Base-by-base conservation (phyloP, 371 early-diverging fungal species). In the Mucor plumbeus region DNA sequence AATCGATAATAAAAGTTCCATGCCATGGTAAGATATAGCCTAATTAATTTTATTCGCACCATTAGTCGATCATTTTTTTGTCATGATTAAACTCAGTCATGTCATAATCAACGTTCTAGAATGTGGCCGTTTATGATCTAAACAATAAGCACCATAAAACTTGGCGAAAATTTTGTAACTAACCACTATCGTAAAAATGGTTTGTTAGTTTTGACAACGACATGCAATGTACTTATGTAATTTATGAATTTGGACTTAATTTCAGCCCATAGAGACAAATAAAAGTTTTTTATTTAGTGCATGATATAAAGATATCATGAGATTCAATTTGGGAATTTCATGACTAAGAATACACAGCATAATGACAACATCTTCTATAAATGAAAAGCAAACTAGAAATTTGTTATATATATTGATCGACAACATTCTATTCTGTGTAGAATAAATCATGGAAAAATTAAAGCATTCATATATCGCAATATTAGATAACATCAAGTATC, bases 171-270 rank as follows among this genome's bases (percentile, higher is more conserved):
- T 21, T 7, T 50, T 11, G 21, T 26, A 26, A 50, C 11, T 50
- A 26, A 50, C 19, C 11, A 50, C 26, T 50, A 6, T 38, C 0
- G 38, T 38, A n/a, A n/a, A n/a, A 36, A 36, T 36, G 9, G 7
- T 21, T 48, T 9, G 19, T 19, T 48, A n/a, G 50, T 50, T 19
- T 8, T 50, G 50, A 50, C 50, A 50, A 21, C 21, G 11, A 26
- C 11, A 50, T 50, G 44, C n/a, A 44, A 17, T 44, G n/a, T 44
- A 44, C 41, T 17, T 44, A 26, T 26, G 26, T 26, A 26, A 17
- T 44, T 17, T 17, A 44, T 50, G 50, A 38, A 38, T 50, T 26
- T 50, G 21, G 50, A 50, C 50, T 50, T 50, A 50, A 50, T 50
- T 50, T 50, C 50, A 50, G 50, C 50, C 50, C 50, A 50, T 13